Conservation (phyloP, 2,329 filamentous ascomycete species). For the Apiospora rasikravindrae region DNA sequence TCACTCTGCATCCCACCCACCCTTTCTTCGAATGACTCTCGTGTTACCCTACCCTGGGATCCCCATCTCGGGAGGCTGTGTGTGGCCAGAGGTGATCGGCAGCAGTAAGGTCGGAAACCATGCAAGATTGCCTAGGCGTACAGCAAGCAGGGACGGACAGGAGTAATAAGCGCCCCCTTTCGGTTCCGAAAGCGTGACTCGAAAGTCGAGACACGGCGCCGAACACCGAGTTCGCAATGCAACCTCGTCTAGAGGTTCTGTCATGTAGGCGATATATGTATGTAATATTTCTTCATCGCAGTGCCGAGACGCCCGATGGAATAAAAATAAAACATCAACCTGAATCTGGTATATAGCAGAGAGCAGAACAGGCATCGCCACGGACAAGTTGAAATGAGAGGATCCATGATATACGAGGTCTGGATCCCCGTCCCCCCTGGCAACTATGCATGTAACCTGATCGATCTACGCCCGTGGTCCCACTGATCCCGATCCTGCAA, state of each 20-base stretch:
- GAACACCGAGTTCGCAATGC: neutral
- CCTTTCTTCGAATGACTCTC: neutral
- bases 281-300: neutral
- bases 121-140: neutral
- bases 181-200: neutral
- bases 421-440: neutral
- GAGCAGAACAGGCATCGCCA: neutral
- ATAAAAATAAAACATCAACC: neutral
- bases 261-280: neutral
- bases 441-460: neutral
- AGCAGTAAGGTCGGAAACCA: neutral
- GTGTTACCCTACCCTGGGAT: neutral
- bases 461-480: neutral
- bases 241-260: neutral
- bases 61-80: neutral
- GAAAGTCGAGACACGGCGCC: neutral
- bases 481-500: neutral
- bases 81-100: neutral
- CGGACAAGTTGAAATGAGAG: neutral
- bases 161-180: neutral
- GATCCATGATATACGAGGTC: constrained; percentile 7
- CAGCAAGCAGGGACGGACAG: neutral
- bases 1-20: neutral
- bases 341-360: neutral
- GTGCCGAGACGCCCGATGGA: neutral